Evolutionary conservation across 2,329 filamentous ascomycete species (phyloP), one percentile per base, ranked within the genome.

Genomic region (Trichoderma aggressivum): DNA sequence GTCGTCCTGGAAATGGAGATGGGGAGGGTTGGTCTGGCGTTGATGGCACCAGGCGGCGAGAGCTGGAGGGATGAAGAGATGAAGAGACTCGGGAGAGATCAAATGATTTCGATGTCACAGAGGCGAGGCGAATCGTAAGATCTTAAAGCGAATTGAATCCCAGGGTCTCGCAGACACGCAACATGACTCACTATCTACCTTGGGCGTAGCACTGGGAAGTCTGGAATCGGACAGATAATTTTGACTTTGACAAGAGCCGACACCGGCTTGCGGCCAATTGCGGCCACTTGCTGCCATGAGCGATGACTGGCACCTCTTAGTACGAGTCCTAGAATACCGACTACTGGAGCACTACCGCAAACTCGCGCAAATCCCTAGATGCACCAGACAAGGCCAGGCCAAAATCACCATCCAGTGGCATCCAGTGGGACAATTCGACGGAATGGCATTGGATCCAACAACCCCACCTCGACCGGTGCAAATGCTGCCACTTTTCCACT

Each of bases 211-310:
- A 59, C 12, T 59, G 7, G 7, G n/a, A 65, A 36, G 18, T 65
- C 32, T 36, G 12, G 21, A 66, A 56, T 8, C 43, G 50, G 63
- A 24, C 55, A 36, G 26, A 30, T 32, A 47, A 30, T 58, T 67
- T 67, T 66, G 28, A 60, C 36, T 60, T 60, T 60, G 12, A n/a
- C 7, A 58, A 50, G 56, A 60, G 65, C 65, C 65, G 65, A 68
- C 55, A 60, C 65, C 65, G 65, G 65, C 65, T 39, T 56, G 61
- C 28, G 63, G 32, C 30, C 64, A 67, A 43, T 67, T 47, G 32
- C 34, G 26, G 53, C 55, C 26, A 60, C 56, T 68, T 26, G 58
- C 65, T 60, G 11, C 34, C 26, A 50, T 32, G n/a, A 18, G n/a
- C 18, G 55, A 50, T 50, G 43, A 50, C 43, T 50, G 43, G 18